Evolutionary conservation across 2,329 filamentous ascomycete genomes (phyloP).

Genomic region (Aspergillus hortae): DNA sequence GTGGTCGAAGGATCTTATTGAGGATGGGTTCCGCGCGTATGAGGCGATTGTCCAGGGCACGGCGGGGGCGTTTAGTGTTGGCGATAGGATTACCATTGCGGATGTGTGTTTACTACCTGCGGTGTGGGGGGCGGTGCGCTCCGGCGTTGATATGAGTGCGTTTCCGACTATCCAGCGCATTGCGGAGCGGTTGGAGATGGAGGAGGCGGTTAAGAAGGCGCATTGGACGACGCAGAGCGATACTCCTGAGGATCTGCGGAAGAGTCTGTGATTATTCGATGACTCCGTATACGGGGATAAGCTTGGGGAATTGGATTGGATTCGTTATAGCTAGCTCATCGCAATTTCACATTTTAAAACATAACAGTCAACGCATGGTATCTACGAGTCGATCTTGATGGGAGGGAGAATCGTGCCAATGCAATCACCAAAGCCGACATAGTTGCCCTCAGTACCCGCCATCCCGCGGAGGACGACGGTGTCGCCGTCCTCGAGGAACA

Average conservation of each 20-base stretch:
- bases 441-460: slow-evolving; percentile 61
- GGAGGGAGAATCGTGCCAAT: slow-evolving; percentile 58
- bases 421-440: slow-evolving; percentile 76
- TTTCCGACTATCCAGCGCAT: slow-evolving; percentile 50
- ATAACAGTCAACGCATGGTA: slow-evolving; percentile 2
- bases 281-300: not conserved
- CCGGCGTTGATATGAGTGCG: slow-evolving; percentile 50
- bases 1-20: slow-evolving; percentile 54
- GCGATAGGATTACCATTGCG: slow-evolving; percentile 54
- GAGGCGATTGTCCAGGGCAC: slow-evolving; percentile 41
- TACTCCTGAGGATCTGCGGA: slow-evolving; percentile 47
- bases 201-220: slow-evolving; percentile 51
- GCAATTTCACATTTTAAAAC: slow-evolving; percentile 3
- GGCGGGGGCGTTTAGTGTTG: slow-evolving; percentile 53
- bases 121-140: slow-evolving; percentile 55
- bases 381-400: slow-evolving; percentile 21
- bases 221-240: slow-evolving; percentile 56
- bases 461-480: slow-evolving; percentile 63
- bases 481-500: slow-evolving; percentile 73
- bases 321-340: slow-evolving; percentile 10
- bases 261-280: slow-evolving; percentile 6
- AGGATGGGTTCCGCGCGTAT: slow-evolving; percentile 55
- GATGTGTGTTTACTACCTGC: slow-evolving; percentile 59
- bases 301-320: not conserved
- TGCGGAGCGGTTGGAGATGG: slow-evolving; percentile 43